These are phyloP conservation scores for Paralagenidium karlingii DNA, from an alignment of 352 stramenopile species.

Conservation along the genomic window DNA sequence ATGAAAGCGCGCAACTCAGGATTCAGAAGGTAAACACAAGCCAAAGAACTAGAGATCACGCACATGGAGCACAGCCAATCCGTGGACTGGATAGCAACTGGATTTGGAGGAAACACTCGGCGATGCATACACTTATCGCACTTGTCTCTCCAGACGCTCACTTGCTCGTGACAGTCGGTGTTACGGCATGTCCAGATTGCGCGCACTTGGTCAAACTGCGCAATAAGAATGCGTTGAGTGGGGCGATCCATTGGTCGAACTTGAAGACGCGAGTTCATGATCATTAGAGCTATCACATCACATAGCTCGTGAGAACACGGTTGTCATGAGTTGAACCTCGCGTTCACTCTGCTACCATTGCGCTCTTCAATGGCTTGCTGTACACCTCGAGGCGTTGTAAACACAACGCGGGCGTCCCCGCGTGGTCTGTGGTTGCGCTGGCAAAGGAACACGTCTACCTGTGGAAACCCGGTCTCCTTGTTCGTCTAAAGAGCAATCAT, in stretches of 20 bases:
- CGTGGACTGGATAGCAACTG: conserved; percentile 20
- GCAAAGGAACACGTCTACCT: conserved; percentile 37
- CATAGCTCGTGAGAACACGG: background rate
- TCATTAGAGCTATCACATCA: conserved; percentile 24
- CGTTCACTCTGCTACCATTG: too few species aligned
- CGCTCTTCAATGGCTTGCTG: conserved; percentile 34
- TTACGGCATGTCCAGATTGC: conserved; percentile 41
- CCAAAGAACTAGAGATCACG: conserved; percentile 1
- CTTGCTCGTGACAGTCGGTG: conserved; percentile 23
- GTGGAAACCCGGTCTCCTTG: conserved; percentile 22
- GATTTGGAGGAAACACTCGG: conserved; percentile 37
- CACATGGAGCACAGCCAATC: conserved; percentile 69
- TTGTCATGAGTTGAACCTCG: conserved; percentile 3
- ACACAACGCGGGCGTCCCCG: conserved; percentile 37
- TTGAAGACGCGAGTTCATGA: conserved; percentile 41
- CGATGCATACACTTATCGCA: conserved; percentile 29
- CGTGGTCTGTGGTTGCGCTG: conserved; percentile 31
- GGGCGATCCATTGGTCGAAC: conserved; percentile 27
- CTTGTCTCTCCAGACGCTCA: conserved; percentile 49
- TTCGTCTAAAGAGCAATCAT: conserved; percentile 18
- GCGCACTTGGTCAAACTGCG: conserved; percentile 22
- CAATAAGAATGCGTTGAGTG: conserved; percentile 27
- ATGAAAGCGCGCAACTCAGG: conserved; percentile 1
- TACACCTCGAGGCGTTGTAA: conserved; percentile 20
- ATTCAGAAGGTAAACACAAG: background rate